Conservation (phyloP, 2,329 filamentous ascomycete species). For the Fusarium begoniae region DNA sequence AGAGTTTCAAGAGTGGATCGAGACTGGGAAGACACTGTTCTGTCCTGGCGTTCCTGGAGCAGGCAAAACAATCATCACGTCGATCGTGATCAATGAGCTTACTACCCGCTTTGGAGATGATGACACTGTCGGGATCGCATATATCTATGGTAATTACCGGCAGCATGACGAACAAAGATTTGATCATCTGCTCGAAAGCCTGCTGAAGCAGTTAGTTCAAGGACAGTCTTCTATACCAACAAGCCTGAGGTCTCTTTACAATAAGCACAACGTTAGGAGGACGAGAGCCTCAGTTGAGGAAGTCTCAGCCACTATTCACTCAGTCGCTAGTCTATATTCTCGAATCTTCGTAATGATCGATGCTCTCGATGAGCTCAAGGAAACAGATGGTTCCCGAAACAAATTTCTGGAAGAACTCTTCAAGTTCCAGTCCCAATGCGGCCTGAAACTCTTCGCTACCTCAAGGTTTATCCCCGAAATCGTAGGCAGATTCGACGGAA, state of each 20-base stretch:
- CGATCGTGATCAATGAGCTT: background rate
- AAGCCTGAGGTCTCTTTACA: background rate
- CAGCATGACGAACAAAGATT: fast-evolving
- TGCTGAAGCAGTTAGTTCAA: background rate
- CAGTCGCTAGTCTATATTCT: background rate
- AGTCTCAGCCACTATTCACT: background rate
- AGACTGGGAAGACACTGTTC: fast-evolving
- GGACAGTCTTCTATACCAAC: background rate
- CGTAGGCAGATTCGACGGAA: no score
- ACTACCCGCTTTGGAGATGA: background rate
- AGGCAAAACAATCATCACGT: background rate
- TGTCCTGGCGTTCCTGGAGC: background rate
- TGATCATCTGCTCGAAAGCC: background rate
- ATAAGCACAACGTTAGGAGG: fast-evolving
- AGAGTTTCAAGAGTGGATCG: background rate
- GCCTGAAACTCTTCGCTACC: background rate
- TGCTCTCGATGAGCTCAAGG: background rate
- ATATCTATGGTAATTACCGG: background rate
- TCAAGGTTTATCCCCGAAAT: background rate
- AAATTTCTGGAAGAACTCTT: background rate
- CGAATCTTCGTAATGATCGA: background rate
- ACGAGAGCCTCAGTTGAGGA: background rate
- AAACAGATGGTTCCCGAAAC: background rate
- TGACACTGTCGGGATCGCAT: fast-evolving
- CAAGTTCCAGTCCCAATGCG: background rate